Evolutionary conservation across 2,329 filamentous ascomycete species (phyloP), one percentile per base, ranked within the genome.

Genomic region (Verticillium tricorpus): DNA sequence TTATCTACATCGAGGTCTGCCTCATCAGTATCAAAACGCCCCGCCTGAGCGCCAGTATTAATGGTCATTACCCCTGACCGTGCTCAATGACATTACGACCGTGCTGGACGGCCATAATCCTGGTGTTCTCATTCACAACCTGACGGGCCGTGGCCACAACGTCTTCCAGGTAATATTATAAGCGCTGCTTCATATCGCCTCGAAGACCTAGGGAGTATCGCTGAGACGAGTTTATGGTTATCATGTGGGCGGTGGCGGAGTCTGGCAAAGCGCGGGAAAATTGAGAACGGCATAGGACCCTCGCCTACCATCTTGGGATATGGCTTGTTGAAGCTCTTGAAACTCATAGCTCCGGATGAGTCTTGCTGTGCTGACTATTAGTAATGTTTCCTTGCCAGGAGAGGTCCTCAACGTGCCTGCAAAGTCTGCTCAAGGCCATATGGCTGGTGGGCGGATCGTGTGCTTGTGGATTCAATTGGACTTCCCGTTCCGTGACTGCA

Each of bases 81-180:
- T 96, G 0, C 80, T 96, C 2, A 84, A 91, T 54, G 92, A 92
- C 25, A 90, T 96, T 1, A 75, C 89, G 3, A 92, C 91, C 66
- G 85, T 87, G 5, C 82, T 96, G 5, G 90, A 87, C 75, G 94
- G 94, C 70, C 91, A 95, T 71, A 90, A 94, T 69, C 91, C 91
- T 1, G 89, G 88, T 0, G 89, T 95, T 63, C 80, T 94, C 1
- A 91, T 91, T 12, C 89, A 93, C 69, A 89, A 89, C 59, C 83
- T 81, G 17, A 89, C 85, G 45, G 90, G 90, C n/a, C 85, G 92
- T 79, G 92, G 88, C 5, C 89, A 93, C 73, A 91, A 95, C 73
- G 94, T 93, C 75, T 96, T 91, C 90, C 90, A 93, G 74, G 88
- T 89, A 2, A 77, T 96, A 40, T 91, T 96, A 40, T 91, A 95